phyloP scores from a whole-genome alignment of 805 yeast species.

The Cyberlindnera mycetangii region DNA sequence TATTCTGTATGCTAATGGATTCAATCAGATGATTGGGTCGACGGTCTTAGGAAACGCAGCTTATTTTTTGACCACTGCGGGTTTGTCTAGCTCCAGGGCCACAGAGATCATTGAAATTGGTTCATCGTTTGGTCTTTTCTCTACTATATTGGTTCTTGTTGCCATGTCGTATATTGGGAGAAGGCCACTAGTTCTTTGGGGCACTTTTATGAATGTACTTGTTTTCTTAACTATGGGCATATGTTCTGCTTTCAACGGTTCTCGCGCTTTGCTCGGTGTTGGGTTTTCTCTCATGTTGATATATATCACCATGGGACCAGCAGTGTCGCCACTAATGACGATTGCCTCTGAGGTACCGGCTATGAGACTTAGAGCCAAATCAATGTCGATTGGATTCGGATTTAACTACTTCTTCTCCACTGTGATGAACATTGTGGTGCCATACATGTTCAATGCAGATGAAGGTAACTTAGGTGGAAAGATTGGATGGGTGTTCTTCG shows the following conservation, averaged over 20 bases:
- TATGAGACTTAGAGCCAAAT: conserved; percentile 2
- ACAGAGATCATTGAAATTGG: not conserved
- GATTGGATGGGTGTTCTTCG: conserved; percentile 43
- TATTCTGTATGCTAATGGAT: not conserved
- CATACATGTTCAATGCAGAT: conserved; percentile 43
- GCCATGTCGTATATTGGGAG: not conserved
- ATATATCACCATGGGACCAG: conserved; percentile 1
- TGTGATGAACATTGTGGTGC: conserved; percentile 29
- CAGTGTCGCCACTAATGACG: not conserved
- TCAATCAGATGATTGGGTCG: not conserved
- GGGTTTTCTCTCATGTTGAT: conserved; percentile 1
- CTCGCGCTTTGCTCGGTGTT: not conserved
- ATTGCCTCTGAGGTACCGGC: conserved; percentile 1
- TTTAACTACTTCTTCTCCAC: conserved; percentile 1
- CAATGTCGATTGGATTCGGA: not conserved
- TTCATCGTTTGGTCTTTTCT: not conserved
- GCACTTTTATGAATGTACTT: not conserved
- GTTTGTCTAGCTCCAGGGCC: not conserved
- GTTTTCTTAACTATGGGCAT: not conserved
- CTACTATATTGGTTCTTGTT: not conserved
- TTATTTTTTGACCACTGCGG: not conserved
- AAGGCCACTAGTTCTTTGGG: not conserved
- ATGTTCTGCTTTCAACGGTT: not conserved
- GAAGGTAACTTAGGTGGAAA: conserved; percentile 41
- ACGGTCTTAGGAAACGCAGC: not conserved